phyloP scores from a whole-genome alignment of 1,139 yeast species.

The Citeromyces hawaiiensis region DNA sequence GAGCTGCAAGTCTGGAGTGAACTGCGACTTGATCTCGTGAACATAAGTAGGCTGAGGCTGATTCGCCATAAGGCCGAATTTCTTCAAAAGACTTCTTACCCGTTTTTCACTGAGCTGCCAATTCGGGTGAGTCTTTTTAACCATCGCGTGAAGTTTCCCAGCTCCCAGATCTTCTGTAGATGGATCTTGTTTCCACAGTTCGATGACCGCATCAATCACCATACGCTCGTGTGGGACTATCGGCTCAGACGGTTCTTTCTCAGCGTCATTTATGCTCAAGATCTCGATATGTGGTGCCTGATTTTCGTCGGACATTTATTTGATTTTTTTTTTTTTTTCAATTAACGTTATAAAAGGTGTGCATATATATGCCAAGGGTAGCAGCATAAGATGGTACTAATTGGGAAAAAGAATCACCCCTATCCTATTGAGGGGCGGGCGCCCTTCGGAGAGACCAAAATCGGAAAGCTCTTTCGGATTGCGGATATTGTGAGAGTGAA shows the following conservation, averaged over 20 bases:
- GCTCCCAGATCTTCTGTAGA: slow-evolving; percentile 44
- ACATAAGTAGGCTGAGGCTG: slow-evolving; percentile 27
- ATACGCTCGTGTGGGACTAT: slow-evolving; percentile 50
- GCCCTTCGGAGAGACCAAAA: too few relatives aligned
- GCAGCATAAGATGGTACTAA: too few relatives aligned
- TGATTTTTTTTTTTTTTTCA: too few relatives aligned
- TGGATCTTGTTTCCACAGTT: slow-evolving; percentile 60
- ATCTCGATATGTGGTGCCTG: slow-evolving; percentile 12
- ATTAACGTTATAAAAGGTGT: too few relatives aligned
- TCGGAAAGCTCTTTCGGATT: too few relatives aligned
- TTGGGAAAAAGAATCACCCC: too few relatives aligned
- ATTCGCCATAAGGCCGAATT: slow-evolving; percentile 34
- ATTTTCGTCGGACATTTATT: too few relatives aligned
- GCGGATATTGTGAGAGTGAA: too few relatives aligned
- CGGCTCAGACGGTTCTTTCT: slow-evolving; percentile 14
- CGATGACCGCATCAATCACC: slow-evolving; percentile 46
- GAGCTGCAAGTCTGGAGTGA: slow-evolving; percentile 33
- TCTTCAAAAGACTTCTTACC: slow-evolving; percentile 37
- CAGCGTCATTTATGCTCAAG: slow-evolving; percentile 17
- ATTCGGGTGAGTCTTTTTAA: slow-evolving; percentile 36
- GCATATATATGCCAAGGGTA: too few relatives aligned
- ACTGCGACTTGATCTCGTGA: slow-evolving; percentile 36
- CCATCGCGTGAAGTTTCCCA: slow-evolving; percentile 34
- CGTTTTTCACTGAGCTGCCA: slow-evolving; percentile 58
- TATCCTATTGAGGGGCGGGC: too few relatives aligned